Percentiles rank a stretch among this genome's conserved stretches.
Conservation (phyloP, 768 basidiomycete genomes). For the Boletus rubescentipes region DNA sequence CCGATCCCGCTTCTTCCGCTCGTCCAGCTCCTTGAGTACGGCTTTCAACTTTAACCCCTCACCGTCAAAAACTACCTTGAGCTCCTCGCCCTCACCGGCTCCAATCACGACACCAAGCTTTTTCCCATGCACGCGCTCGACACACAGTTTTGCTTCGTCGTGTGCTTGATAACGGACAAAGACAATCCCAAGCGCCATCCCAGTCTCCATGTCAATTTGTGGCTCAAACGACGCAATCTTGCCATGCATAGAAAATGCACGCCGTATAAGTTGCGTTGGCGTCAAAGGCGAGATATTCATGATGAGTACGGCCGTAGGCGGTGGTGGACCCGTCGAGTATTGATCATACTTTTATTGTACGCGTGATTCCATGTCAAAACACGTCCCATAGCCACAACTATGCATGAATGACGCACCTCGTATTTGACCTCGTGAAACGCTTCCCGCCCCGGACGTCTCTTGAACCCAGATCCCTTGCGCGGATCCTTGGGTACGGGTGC, state of each 20-base stretch:
- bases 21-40: constrained; percentile 64
- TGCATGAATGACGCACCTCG: constrained; percentile 44
- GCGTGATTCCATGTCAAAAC: constrained; percentile 5
- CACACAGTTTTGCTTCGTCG: constrained; percentile 67
- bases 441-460: constrained; percentile 32
- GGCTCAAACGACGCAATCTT: constrained; percentile 65
- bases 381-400: neutral
- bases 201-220: constrained; percentile 78
- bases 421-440: constrained; percentile 51
- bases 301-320: constrained; percentile 72
- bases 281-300: constrained; percentile 71
- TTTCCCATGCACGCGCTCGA: constrained; percentile 66
- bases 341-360: constrained; percentile 60
- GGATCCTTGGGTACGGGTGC: constrained; percentile 52
- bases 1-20: constrained; percentile 44
- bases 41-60: constrained; percentile 64
- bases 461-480: constrained; percentile 43
- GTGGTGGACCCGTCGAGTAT: constrained; percentile 69
- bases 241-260: constrained; percentile 65
- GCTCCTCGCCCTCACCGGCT: constrained; percentile 50
- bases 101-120: constrained; percentile 50
- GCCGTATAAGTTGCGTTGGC: constrained; percentile 60
- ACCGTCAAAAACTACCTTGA: constrained; percentile 78
- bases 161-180: constrained; percentile 65
- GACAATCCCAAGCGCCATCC: constrained; percentile 79